Percentiles rank a stretch among this genome's conserved stretches.
Conservation (phyloP, 768 basidiomycete genomes). For the Sporobolomyces pararoseus region DNA sequence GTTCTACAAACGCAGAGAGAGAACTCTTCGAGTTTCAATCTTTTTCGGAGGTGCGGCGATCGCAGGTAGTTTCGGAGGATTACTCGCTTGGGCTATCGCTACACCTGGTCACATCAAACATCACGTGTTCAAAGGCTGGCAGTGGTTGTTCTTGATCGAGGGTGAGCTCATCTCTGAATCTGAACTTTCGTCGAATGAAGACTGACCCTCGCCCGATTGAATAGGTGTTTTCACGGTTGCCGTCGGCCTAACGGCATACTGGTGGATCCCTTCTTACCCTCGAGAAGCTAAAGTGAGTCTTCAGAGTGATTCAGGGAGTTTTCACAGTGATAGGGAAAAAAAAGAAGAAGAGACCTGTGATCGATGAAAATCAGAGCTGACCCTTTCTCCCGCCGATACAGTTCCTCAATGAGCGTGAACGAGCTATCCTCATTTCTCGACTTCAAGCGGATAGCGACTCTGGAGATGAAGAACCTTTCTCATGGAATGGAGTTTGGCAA, state of each 20-base stretch:
- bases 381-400: constrained; percentile 40
- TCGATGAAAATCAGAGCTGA: neutral
- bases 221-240: constrained; percentile 57
- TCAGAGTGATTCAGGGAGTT: neutral
- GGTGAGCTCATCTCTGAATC: neutral
- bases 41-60: constrained; percentile 61
- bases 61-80: constrained; percentile 41
- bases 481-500: constrained; percentile 58
- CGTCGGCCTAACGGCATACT: constrained; percentile 50
- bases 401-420: constrained; percentile 58
- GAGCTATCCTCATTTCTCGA: constrained; percentile 55
- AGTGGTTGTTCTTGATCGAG: constrained; percentile 36
- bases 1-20: constrained; percentile 60
- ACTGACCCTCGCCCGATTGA: neutral
- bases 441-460: constrained; percentile 60
- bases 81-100: constrained; percentile 43
- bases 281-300: constrained; percentile 54
- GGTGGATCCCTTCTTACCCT: constrained; percentile 61
- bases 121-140: constrained; percentile 47
- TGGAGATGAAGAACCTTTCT: constrained; percentile 57
- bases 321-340: neutral
- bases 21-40: constrained; percentile 63
- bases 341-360: too few relatives aligned
- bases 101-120: constrained; percentile 32
- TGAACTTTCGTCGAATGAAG: neutral